Conservation (phyloP, 768 basidiomycete species). For the Naganishia vaughanmartiniae region DNA sequence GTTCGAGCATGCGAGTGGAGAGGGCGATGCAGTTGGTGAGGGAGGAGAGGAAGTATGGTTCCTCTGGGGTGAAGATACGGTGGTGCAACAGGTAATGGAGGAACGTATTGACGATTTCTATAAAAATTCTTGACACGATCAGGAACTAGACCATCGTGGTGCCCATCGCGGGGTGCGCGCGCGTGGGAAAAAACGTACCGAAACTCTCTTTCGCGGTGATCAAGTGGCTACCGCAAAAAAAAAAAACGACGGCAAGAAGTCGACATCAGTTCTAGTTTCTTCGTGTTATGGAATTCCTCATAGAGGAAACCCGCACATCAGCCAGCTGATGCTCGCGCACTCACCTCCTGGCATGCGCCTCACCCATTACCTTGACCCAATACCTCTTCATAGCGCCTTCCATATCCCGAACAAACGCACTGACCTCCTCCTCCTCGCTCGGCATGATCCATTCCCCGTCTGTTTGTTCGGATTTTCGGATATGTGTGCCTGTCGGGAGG, state of each 20-base stretch:
- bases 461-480: neutral
- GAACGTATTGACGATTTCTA: conserved; percentile 12
- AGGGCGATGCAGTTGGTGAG: neutral
- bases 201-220: conserved; percentile 22
- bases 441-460: neutral
- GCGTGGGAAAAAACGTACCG: neutral
- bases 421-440: neutral
- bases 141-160: too few species aligned
- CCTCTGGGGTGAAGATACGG: conserved; percentile 1
- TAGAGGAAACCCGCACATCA: too few species aligned
- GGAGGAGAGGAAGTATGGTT: neutral
- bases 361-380: conserved; percentile 10
- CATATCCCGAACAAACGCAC: conserved; percentile 20
- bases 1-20: neutral
- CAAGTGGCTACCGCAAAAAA: neutral
- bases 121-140: too few species aligned
- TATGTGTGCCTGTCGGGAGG: neutral
- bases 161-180: too few species aligned
- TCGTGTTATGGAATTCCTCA: too few species aligned
- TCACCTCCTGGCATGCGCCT: conserved; percentile 23
- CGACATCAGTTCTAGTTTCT: too few species aligned
- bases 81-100: conserved; percentile 11
- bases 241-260: too few species aligned
- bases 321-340: neutral
- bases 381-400: conserved; percentile 4